Percentiles rank a stretch among this genome's conserved stretches.
Evolutionary conservation across 2,329 filamentous ascomycete species (phyloP).

Genomic region (Sordariomycetes sp.): DNA sequence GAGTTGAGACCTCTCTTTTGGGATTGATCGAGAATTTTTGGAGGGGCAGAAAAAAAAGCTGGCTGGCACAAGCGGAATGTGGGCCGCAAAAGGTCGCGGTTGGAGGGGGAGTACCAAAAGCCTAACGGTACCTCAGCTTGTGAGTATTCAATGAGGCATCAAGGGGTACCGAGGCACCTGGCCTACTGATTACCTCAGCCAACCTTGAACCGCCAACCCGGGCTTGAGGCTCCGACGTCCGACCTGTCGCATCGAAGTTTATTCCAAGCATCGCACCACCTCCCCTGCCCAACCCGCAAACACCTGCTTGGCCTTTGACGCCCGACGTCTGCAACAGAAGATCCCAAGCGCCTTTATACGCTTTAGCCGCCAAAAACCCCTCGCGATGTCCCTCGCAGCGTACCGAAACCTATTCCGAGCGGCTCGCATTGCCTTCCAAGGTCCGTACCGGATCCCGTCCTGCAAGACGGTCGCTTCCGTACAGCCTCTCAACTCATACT

Average conservation of each 20-base stretch:
- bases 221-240: neutral
- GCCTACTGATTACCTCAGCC: neutral
- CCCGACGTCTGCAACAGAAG: neutral
- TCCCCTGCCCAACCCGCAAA: neutral
- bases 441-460: constrained; percentile 31
- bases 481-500: constrained; percentile 5
- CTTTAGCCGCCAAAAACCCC: neutral
- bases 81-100: neutral
- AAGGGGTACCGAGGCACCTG: neutral
- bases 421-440: constrained; percentile 71
- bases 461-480: neutral
- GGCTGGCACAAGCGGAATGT: neutral
- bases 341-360: neutral
- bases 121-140: neutral
- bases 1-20: constrained; percentile 9
- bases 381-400: constrained; percentile 56
- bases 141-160: neutral
- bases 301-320: neutral
- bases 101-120: neutral
- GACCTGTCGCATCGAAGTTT: neutral
- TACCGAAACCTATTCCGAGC: constrained; percentile 78
- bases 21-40: constrained; percentile 9
- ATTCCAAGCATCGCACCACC: neutral
- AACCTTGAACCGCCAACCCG: neutral
- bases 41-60: constrained; percentile 6